Evolutionary conservation across 768 basidiomycete genomes (phyloP).

Genomic region (Amanita jacksonii): DNA sequence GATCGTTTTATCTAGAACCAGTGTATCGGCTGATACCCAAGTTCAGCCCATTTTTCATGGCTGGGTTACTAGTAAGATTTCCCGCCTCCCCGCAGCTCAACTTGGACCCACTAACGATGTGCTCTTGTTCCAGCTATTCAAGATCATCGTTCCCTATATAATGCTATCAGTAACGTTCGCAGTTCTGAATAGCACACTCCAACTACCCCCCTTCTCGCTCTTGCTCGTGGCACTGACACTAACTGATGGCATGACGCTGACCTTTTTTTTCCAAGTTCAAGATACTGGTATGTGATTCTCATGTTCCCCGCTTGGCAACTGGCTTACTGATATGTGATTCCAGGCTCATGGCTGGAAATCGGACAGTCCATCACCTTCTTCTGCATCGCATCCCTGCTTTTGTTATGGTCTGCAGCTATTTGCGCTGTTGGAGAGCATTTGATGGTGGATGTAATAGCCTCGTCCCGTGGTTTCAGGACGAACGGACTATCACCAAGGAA

Average conservation of each 20-base stretch:
- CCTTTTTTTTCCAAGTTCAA: conserved; percentile 77
- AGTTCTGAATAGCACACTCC: conserved; percentile 53
- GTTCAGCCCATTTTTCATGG: conserved; percentile 83
- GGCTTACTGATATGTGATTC: conserved; percentile 1
- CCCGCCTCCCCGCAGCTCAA: background rate
- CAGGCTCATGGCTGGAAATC: conserved; percentile 82
- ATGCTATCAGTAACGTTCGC: conserved; percentile 65
- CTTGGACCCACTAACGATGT: too few species aligned
- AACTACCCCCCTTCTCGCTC: conserved; percentile 71
- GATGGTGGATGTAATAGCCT: conserved; percentile 35
- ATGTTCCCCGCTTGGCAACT: background rate
- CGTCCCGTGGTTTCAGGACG: too few species aligned
- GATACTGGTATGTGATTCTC: conserved; percentile 56
- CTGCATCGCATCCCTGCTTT: conserved; percentile 69
- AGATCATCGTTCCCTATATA: conserved; percentile 74
- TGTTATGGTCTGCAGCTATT: conserved; percentile 73
- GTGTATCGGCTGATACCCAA: conserved; percentile 82
- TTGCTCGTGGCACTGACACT: conserved; percentile 70
- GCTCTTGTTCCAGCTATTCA: conserved; percentile 56
- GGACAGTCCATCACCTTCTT: conserved; percentile 86
- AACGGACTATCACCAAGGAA: too few species aligned
- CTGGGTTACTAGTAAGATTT: conserved; percentile 47
- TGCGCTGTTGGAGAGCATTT: conserved; percentile 65
- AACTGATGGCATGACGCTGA: conserved; percentile 72
- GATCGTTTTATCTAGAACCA: conserved; percentile 80